Conservation (phyloP, 75 land plant species). For the Sequoia sempervirens region DNA sequence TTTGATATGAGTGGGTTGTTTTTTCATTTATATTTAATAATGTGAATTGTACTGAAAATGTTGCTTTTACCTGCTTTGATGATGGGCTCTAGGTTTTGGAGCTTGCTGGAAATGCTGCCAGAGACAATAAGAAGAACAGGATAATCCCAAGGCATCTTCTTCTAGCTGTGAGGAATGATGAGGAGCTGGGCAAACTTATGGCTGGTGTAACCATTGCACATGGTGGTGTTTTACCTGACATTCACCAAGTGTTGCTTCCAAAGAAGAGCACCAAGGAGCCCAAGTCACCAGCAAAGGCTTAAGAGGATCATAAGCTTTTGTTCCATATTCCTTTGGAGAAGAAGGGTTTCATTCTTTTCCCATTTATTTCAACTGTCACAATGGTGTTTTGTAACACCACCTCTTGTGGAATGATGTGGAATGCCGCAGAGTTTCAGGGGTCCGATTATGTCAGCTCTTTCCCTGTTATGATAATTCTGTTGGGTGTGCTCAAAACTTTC, state of each 20-base stretch:
- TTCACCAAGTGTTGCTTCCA: constrained; percentile 9
- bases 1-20: too few species aligned
- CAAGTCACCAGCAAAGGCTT: background rate
- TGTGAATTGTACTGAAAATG: too few species aligned
- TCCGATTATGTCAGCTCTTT: background rate
- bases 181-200: constrained; percentile 22
- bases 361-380: background rate
- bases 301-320: background rate
- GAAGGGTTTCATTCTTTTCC: too few species aligned
- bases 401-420: background rate
- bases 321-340: background rate
- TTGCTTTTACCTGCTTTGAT: too few species aligned
- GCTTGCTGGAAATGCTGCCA: constrained; percentile 31
- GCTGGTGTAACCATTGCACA: constrained; percentile 20
- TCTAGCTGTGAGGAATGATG: constrained; percentile 30
- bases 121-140: constrained; percentile 30
- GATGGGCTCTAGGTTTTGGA: constrained; percentile 19
- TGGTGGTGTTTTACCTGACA: constrained; percentile 29
- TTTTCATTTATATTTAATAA: too few species aligned
- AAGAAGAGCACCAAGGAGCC: constrained; percentile 3
- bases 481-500: too few species aligned
- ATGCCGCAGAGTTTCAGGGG: background rate
- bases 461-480: too few species aligned
- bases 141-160: constrained; percentile 30
- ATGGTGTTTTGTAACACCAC: constrained; percentile 6